Base-by-base conservation (phyloP, 1,139 yeast genomes). In the Magnusiomyces magnusii region DNA sequence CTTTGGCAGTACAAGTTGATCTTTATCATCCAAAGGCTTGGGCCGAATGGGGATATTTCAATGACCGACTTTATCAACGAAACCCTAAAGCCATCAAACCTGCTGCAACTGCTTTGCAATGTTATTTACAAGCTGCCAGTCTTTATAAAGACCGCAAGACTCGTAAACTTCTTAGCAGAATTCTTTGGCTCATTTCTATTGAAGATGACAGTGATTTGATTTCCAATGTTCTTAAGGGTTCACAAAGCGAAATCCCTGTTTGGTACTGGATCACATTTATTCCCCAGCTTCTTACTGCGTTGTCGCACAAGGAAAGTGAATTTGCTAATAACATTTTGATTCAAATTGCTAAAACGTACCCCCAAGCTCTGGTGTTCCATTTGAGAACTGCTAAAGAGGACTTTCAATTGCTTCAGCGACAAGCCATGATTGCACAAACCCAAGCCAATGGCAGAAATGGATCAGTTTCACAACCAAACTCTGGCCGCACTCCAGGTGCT, bases 41-140 rank as follows among this genome's bases (percentile, higher is more conserved):
- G 99, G 98, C 98, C 1, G 98, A 95, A 72, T 95, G 99, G 99
- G 99, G 99, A 62, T 84, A 84, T 70, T 95, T 91, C 75, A 93
- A 91, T 70, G 99, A 95, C 66, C 83, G 86, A 54, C 78, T 97
- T 56, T 86, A 90, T 72, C 88, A 89, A 66, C 96, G 90, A 66
- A 86, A 85, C 64, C 93, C 95, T 0, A 82, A 79, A 56, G 96
- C 90, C 67, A 83, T 89, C 76, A 84, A 84, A 31, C 87, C 85
- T 72, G 99, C 98, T 17, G 86, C 91, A 64, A 91, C 92, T 71
- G 98, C 99, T 1, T 86, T 95, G 55, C 87, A 96, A 68, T 95
- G 99, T 72, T 95, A 92, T 72, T 78, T 95, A 65, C 99, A 93
- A 72, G 99, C 99, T 27, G 97, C 99, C 23, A 97, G 98, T 1